These are phyloP conservation scores for Spatholobus suberectus DNA, from an alignment of 306 rosid genomes.

Conservation along the genomic window DNA sequence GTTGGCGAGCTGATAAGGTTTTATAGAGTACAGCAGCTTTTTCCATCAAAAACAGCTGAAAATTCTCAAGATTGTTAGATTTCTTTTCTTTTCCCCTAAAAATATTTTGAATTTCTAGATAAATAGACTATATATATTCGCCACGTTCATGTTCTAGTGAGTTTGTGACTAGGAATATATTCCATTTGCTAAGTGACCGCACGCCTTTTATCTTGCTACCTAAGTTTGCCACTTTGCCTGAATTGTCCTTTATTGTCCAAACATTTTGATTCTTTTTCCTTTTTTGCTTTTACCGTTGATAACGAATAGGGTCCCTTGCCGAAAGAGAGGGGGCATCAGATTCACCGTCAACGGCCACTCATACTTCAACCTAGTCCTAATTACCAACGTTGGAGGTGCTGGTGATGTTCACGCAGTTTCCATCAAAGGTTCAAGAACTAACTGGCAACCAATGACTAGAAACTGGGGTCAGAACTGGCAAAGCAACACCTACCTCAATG, in stretches of 20 bases:
- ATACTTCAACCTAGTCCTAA: conserved; percentile 73
- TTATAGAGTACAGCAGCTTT: neutral
- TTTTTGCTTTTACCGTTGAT: neutral
- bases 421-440: conserved; percentile 76
- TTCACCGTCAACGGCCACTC: conserved; percentile 86
- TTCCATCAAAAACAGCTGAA: neutral
- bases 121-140: neutral
- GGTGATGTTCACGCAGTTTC: conserved; percentile 79
- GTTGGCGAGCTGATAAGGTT: neutral
- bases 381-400: conserved; percentile 84
- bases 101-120: no score
- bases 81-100: neutral
- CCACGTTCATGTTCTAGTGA: neutral
- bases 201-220: conserved; percentile 2
- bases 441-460: conserved; percentile 75
- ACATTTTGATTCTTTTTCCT: neutral
- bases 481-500: conserved; percentile 66
- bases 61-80: neutral
- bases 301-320: conserved; percentile 70
- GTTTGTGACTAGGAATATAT: conserved; percentile 23
- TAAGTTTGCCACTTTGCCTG: neutral
- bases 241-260: neutral
- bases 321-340: conserved; percentile 76
- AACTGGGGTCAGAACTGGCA: conserved; percentile 98
- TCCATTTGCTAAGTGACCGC: neutral